phyloP scores from a whole-genome alignment of 2,329 filamentous ascomycete genomes.

The Pyricularia pennisetigena region DNA sequence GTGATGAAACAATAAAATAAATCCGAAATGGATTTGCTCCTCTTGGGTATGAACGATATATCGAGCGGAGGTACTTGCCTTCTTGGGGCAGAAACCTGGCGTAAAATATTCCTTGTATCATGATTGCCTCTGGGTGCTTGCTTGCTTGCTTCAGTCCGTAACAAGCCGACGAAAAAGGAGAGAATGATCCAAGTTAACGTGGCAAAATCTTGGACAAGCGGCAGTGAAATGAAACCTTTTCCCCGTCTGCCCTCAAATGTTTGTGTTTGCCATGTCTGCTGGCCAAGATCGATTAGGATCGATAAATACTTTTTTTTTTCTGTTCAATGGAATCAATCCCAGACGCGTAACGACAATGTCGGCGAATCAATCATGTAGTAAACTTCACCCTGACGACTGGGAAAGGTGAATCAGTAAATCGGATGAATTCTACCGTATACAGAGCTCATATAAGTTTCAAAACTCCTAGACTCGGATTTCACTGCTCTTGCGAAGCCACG shows the following conservation, averaged over 20 bases:
- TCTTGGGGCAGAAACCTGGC: conserved; percentile 58
- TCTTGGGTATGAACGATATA: background rate
- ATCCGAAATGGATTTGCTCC: background rate
- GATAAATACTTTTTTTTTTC: too few species aligned
- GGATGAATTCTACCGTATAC: too few species aligned
- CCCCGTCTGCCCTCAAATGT: background rate
- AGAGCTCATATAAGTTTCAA: too few species aligned
- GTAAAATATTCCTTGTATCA: conserved; percentile 65
- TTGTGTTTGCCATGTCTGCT: background rate
- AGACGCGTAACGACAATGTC: background rate
- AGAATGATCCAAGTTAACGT: too few species aligned
- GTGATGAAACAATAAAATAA: too few species aligned
- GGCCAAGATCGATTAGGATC: background rate
- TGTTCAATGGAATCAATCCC: background rate
- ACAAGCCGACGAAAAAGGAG: background rate
- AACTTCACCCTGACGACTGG: too few species aligned
- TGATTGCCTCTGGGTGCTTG: conserved; percentile 20
- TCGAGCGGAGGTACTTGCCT: conserved; percentile 29
- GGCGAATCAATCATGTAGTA: too few species aligned
- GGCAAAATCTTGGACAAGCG: background rate
- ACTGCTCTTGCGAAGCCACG: background rate
- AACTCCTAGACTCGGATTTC: background rate
- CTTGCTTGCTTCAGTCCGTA: background rate
- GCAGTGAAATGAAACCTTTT: background rate
- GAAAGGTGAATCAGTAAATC: too few species aligned